Evolutionary conservation across 139 green algal genomes (phyloP).

Genomic region (Chlorella sp.): DNA sequence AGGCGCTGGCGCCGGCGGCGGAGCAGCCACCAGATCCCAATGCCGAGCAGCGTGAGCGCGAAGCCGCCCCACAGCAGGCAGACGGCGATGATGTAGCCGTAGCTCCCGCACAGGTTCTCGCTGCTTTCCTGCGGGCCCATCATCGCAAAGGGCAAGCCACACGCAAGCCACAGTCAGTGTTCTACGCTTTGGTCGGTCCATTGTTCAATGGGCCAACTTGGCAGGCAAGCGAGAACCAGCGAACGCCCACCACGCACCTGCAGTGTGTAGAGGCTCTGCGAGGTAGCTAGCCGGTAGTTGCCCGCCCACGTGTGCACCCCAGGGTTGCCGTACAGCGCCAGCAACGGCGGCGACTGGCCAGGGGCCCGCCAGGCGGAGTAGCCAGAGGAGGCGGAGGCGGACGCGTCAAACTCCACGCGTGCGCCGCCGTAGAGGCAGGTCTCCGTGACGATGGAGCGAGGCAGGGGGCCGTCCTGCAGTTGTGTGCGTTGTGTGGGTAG

Average conservation of each 20-base stretch:
- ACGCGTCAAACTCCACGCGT: constrained; percentile 3
- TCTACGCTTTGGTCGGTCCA: no score
- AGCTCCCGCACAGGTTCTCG: constrained; percentile 28
- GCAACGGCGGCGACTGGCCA: neutral
- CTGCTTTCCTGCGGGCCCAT: neutral
- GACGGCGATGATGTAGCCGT: constrained; percentile 26
- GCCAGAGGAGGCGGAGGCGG: neutral
- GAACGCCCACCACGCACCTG: no score
- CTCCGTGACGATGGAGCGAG: neutral
- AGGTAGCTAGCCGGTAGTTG: constrained; percentile 4
- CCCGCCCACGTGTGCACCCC: constrained; percentile 16
- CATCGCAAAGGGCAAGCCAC: no score
- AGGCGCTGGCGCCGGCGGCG: neutral
- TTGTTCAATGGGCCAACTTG: no score
- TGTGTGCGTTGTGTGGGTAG: no score
- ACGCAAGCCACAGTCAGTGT: no score
- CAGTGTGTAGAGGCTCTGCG: constrained; percentile 6
- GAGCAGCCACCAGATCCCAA: constrained; percentile 1
- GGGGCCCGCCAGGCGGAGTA: no score
- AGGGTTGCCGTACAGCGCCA: constrained; percentile 16
- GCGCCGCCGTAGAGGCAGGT: neutral
- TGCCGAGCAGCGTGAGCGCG: constrained; percentile 5
- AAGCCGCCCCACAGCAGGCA: constrained; percentile 26
- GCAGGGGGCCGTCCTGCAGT: neutral
- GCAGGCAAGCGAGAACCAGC: no score